A percentile compares a stretch with the other conserved stretches of the same genome.
phyloP scores from a whole-genome alignment of 345 rosid species.

The Nephelium lappaceum region DNA sequence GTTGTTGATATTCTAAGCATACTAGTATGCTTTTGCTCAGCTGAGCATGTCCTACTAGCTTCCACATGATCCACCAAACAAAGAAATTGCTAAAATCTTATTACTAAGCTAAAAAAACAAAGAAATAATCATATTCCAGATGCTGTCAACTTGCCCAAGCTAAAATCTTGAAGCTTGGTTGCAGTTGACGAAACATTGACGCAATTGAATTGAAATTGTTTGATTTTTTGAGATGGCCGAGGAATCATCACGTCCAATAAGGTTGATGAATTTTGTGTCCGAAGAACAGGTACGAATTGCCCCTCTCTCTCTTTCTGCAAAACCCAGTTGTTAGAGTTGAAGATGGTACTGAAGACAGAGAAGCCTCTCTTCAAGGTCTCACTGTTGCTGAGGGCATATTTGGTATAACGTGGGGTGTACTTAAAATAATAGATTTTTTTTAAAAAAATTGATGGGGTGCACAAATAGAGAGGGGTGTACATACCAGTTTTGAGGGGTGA shows the following conservation, averaged over 20 bases:
- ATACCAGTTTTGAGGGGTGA: no score
- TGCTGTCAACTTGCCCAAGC: background rate
- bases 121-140: background rate
- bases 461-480: no score
- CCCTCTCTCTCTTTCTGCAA: background rate
- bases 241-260: constrained; percentile 51
- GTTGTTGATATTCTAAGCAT: no score
- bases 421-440: no score
- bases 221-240: constrained; percentile 58
- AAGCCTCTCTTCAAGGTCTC: constrained; percentile 80
- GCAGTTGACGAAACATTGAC: background rate
- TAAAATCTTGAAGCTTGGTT: background rate
- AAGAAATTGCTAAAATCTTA: no score
- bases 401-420: no score
- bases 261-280: constrained; percentile 82
- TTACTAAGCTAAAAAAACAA: no score
- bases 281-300: constrained; percentile 70
- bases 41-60: no score
- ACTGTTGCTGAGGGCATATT: no score
- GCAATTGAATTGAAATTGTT: background rate
- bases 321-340: constrained; percentile 46
- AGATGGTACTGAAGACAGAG: constrained; percentile 94
- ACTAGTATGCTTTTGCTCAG: no score
- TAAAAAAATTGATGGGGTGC: no score
- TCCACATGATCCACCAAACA: no score